Conservation (phyloP, 106 monocot genomes). For the Allium cepa region DNA sequence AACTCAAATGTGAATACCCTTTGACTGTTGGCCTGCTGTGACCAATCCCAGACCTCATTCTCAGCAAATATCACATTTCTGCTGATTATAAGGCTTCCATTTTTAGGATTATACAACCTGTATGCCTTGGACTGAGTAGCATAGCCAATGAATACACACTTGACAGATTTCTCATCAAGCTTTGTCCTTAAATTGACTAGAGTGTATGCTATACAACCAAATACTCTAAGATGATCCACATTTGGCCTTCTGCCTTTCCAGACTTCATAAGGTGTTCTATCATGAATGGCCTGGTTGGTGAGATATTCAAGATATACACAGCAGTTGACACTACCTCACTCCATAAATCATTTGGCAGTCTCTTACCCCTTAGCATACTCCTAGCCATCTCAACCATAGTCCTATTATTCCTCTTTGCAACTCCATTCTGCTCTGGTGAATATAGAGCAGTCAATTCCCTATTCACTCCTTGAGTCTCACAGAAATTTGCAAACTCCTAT, state of each 20-base stretch:
- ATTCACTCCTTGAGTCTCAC: neutral
- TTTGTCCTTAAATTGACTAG: neutral
- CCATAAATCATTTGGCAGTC: neutral
- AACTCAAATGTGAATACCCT: neutral
- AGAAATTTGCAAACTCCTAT: neutral
- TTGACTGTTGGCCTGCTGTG: neutral
- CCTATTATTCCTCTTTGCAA: neutral
- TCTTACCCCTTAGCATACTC: neutral
- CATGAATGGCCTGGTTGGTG: neutral
- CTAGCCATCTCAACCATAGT: neutral
- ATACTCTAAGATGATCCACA: conserved; percentile 1
- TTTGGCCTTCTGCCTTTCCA: conserved; percentile 1
- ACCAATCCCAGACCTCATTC: conserved; percentile 3
- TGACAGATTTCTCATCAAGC: too few relatives aligned
- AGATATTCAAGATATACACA: neutral
- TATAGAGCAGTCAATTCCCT: neutral
- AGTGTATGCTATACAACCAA: neutral
- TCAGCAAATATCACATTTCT: neutral
- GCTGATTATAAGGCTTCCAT: neutral
- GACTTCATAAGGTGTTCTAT: neutral
- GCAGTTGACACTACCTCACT: neutral
- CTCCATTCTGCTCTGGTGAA: neutral
- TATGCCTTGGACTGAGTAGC: conserved; percentile 6
- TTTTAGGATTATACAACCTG: neutral
- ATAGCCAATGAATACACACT: neutral